Evolutionary conservation across 139 green algal species (phyloP).

Genomic region (Dunaliella sp.): DNA sequence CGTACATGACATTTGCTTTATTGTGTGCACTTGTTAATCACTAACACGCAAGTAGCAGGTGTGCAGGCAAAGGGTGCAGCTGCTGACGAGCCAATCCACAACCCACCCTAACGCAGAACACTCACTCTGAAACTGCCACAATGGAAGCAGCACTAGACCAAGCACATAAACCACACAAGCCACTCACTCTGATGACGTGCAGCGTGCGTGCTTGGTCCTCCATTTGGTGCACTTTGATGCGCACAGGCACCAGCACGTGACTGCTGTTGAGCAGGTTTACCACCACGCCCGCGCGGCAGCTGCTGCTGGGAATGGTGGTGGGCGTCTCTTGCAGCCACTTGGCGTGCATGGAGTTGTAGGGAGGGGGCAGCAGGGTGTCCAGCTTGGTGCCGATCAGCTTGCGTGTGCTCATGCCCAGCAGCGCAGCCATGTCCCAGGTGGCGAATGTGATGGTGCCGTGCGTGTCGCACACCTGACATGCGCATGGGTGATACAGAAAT

Average conservation of each 20-base stretch:
- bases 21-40: neutral
- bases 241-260: constrained; percentile 31
- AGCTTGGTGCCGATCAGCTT: constrained; percentile 29
- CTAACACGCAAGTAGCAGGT: neutral
- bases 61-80: neutral
- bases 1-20: neutral
- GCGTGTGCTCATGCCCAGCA: constrained; percentile 28
- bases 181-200: constrained; percentile 37
- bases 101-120: too few relatives aligned
- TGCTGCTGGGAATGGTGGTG: neutral
- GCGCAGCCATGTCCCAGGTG: constrained; percentile 15
- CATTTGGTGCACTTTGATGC: constrained; percentile 24
- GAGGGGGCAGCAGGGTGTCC: constrained; percentile 31
- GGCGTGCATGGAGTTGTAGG: constrained; percentile 40
- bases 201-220: constrained; percentile 19
- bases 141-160: neutral
- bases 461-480: constrained; percentile 21
- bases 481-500: too few relatives aligned
- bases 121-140: neutral
- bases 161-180: neutral
- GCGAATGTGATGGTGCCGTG: constrained; percentile 31
- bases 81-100: neutral
- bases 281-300: constrained; percentile 38
- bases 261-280: constrained; percentile 34
- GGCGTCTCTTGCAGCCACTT: constrained; percentile 34